A percentile compares a stretch with the other conserved stretches of the same genome.
Evolutionary conservation across 345 rosid species (phyloP).

Genomic region (Carallia pectinifolia): DNA sequence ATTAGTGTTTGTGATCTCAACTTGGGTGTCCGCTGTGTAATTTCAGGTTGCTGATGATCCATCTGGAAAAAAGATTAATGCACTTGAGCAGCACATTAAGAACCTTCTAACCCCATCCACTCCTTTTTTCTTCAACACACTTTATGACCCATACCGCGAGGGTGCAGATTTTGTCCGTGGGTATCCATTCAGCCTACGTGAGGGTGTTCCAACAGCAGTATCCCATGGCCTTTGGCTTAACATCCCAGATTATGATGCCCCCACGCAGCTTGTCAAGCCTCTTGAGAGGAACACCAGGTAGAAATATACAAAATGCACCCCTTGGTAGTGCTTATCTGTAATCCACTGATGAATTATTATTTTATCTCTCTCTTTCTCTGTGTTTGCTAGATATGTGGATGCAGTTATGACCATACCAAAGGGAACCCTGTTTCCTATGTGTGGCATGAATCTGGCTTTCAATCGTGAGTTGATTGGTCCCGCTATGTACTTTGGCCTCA

Average conservation of each 20-base stretch:
- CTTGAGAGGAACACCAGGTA: constrained; percentile 1
- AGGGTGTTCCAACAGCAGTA: constrained; percentile 2
- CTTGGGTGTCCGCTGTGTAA: neutral
- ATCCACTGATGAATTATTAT: neutral
- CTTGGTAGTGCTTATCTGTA: neutral
- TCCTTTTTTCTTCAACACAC: constrained; percentile 9
- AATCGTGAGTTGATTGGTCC: constrained; percentile 77
- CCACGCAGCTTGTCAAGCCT: constrained; percentile 1
- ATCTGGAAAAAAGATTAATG: constrained; percentile 6
- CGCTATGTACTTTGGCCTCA: constrained; percentile 84
- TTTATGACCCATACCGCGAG: constrained; percentile 8
- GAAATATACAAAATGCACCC: neutral
- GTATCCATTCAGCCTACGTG: constrained; percentile 10
- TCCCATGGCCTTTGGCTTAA: neutral
- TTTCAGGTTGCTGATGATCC: constrained; percentile 7
- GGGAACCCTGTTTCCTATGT: constrained; percentile 82
- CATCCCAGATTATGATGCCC: neutral
- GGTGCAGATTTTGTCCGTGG: constrained; percentile 11
- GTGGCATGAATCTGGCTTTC: constrained; percentile 85
- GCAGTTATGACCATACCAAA: constrained; percentile 85
- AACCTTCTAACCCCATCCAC: constrained; percentile 14
- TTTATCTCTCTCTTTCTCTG: neutral
- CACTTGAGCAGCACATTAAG: constrained; percentile 8
- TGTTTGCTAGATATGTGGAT: constrained; percentile 56
- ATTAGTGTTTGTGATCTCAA: neutral